A percentile compares a stretch with the other conserved stretches of the same genome.
phyloP scores from a whole-genome alignment of 2,329 filamentous ascomycete genomes.

The Alternaria atra region DNA sequence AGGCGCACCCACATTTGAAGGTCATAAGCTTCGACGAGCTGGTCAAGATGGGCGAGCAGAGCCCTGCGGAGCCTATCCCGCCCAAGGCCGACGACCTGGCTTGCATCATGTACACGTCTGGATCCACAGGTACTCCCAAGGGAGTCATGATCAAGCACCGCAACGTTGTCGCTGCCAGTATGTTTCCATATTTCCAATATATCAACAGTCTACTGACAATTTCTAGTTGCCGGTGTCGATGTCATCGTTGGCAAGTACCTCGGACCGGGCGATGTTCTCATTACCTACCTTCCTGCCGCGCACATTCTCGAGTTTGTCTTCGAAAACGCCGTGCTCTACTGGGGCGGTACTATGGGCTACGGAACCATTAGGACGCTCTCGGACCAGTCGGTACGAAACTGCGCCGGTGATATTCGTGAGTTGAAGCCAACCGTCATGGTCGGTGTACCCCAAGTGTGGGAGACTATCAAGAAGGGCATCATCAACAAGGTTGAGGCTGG shows the following conservation, averaged over 20 bases:
- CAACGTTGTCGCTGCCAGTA: conserved; percentile 80
- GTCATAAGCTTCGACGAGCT: conserved; percentile 66
- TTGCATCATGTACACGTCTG: conserved; percentile 85
- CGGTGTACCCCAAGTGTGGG: conserved; percentile 96
- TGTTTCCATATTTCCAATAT: conserved; percentile 46
- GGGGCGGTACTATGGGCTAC: conserved; percentile 92
- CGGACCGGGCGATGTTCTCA: conserved; percentile 77
- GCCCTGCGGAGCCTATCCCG: conserved; percentile 74
- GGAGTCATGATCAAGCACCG: conserved; percentile 85
- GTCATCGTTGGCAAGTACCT: conserved; percentile 80
- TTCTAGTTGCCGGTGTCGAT: conserved; percentile 76
- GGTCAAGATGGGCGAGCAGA: conserved; percentile 66
- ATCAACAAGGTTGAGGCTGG: conserved; percentile 77
- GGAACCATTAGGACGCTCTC: conserved; percentile 89
- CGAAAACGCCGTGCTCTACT: conserved; percentile 88
- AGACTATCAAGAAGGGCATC: conserved; percentile 96
- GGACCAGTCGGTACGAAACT: conserved; percentile 86
- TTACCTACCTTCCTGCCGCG: conserved; percentile 92
- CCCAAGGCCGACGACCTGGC: conserved; percentile 80
- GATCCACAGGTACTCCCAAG: conserved; percentile 88
- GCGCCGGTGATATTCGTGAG: conserved; percentile 91
- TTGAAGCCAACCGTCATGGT: conserved; percentile 89
- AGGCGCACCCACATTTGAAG: conserved; percentile 62
- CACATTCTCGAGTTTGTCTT: conserved; percentile 98
- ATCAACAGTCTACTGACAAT: conserved; percentile 19